These are phyloP conservation scores for Tylopilus felleus DNA, from an alignment of 768 basidiomycete species.

Conservation along the genomic window DNA sequence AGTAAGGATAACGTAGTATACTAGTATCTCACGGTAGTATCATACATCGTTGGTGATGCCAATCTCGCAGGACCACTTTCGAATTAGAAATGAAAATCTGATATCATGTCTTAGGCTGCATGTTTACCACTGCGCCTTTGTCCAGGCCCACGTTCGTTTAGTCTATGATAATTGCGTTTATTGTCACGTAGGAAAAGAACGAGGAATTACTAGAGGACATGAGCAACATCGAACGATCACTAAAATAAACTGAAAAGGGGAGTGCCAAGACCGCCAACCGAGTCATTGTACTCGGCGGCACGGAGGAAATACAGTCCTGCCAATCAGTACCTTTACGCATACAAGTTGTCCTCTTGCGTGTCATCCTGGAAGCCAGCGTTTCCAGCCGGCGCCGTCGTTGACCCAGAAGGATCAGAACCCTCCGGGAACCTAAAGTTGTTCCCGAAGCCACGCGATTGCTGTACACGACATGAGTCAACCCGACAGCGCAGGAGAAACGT, in stretches of 20 bases:
- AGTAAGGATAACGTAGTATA: too few relatives aligned
- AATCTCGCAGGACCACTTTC: too few relatives aligned
- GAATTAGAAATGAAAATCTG: too few relatives aligned
- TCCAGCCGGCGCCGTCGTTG: conserved; percentile 44
- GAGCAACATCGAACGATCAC: neutral
- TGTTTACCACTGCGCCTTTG: too few relatives aligned
- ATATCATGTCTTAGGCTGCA: too few relatives aligned
- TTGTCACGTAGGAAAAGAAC: neutral
- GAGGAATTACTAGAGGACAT: conserved; percentile 3
- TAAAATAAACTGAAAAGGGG: neutral
- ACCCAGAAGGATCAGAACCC: conserved; percentile 38
- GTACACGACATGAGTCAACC: conserved; percentile 1
- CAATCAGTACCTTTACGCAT: conserved; percentile 49
- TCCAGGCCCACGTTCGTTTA: neutral
- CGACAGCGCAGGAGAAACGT: neutral
- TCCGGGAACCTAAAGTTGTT: conserved; percentile 99
- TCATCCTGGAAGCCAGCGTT: conserved; percentile 86
- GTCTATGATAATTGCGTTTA: neutral
- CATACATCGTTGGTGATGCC: too few relatives aligned
- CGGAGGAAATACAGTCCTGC: neutral
- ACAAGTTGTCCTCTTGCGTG: conserved; percentile 85
- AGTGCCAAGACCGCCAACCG: neutral
- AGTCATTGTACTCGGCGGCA: neutral
- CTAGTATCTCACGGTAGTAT: too few relatives aligned
- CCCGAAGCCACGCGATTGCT: conserved; percentile 90